Base-by-base conservation (phyloP, 805 yeast species). In the Candida jianshihensis region DNA sequence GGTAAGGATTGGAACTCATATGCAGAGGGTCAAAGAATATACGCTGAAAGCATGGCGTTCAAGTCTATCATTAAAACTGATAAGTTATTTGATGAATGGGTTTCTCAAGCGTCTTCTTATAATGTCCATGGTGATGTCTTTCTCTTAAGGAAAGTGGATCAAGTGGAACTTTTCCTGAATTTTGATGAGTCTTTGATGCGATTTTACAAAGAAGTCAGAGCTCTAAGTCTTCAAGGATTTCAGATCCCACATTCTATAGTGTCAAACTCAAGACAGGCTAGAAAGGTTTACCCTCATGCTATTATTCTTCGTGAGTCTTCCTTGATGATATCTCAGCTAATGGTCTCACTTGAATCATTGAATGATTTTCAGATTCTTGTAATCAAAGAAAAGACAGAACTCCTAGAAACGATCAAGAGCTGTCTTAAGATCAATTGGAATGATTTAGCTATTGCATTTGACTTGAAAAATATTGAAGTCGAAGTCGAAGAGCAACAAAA, bases 11-110 rank as follows among this genome's bases (percentile, higher is more conserved):
- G 89, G 89, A 59, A 55, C 16, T 58, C 65, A 9, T 75, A 73
- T 39, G 71, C 79, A 3, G 87, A 79, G 35, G 96, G 96, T 0
- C 70, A 68, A 35, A 73, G 70, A 41, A 70, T 90, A 1, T 61
- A 70, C 10, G 54, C 62, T 2, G 84, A 75, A 40, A 65, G 74
- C 18, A 46, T 53, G 3, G 55, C 61, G 0, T 62, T 83, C 33
- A 48, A 63, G n/a, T 56, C 62, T 18, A 71, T 68, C 33, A 55
- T 78, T 10, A 63, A 79, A 33, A 51, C 75, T 0, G 56, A 66
- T 19, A 40, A 37, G 0, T 45, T 71, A 0, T 70, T 68, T 34
- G 56, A 63, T 0, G 49, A 53, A 2, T 87, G 95, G 92, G 7
- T 26, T 33, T 72, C 0, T 35, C 41, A 1, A 48, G 56, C 2